Percentiles rank a stretch among this genome's conserved stretches.
These are phyloP conservation scores for Globisporangium iwayamae DNA, from an alignment of 352 stramenopile species.

Conservation along the genomic window DNA sequence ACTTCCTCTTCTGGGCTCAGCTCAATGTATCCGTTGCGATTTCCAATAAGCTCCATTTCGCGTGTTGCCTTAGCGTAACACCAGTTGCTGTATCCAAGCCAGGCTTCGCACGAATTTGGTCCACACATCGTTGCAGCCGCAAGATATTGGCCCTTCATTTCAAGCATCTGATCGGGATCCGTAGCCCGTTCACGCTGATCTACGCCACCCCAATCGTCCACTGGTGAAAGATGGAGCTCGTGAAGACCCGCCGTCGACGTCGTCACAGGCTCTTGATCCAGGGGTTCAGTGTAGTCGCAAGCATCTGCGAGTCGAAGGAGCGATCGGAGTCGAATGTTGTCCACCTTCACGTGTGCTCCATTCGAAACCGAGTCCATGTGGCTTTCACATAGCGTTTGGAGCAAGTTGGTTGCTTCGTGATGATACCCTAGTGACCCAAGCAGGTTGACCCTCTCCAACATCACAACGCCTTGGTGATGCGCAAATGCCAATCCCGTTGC, in stretches of 20 bases:
- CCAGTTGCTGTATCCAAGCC: conserved; percentile 70
- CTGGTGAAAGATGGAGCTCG: neutral
- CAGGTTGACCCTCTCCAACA: conserved; percentile 38
- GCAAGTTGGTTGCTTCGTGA: conserved; percentile 24
- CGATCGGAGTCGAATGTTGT: neutral
- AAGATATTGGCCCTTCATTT: conserved; percentile 17
- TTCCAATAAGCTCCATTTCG: conserved; percentile 35
- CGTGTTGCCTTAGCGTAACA: conserved; percentile 52
- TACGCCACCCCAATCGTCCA: neutral
- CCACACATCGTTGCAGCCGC: conserved; percentile 31
- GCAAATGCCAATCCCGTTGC: conserved; percentile 3
- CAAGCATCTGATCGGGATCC: conserved; percentile 15
- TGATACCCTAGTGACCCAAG: conserved; percentile 32
- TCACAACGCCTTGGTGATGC: neutral
- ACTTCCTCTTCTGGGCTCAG: conserved; percentile 41
- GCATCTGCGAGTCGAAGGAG: conserved; percentile 31
- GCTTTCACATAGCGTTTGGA: conserved; percentile 26
- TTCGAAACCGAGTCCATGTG: neutral
- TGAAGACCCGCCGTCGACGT: neutral
- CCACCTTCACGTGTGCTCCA: neutral
- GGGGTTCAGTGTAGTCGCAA: conserved; percentile 19
- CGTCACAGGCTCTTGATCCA: conserved; percentile 15
- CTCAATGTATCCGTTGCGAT: conserved; percentile 50
- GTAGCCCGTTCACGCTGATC: conserved; percentile 8
- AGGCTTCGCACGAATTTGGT: conserved; percentile 39